phyloP scores from a whole-genome alignment of 83 land plant species.

The Picea abies region DNA sequence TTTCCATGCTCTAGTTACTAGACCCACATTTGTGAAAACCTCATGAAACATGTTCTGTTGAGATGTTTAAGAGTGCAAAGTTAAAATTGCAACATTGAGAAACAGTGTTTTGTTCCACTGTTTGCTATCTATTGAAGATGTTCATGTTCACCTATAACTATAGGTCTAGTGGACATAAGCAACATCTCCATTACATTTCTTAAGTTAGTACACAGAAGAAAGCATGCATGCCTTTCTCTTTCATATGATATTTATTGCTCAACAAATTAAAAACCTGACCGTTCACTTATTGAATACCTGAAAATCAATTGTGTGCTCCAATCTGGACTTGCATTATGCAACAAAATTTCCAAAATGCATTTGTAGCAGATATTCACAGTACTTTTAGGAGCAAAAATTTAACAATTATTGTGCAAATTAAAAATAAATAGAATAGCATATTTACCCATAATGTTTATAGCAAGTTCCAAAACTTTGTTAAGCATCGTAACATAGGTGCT shows the following conservation, averaged over 20 bases:
- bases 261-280: neutral
- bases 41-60: too few species aligned
- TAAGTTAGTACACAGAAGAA: neutral
- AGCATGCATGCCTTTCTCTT: neutral
- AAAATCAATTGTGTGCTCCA: neutral
- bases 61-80: too few species aligned
- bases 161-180: neutral
- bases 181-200: neutral
- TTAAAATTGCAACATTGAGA: neutral
- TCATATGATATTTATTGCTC: neutral
- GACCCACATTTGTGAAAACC: too few species aligned
- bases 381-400: neutral
- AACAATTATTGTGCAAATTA: neutral
- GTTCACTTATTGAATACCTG: neutral
- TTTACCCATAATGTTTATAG: neutral
- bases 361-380: neutral
- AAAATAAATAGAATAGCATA: neutral
- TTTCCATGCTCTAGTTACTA: too few species aligned
- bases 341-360: neutral
- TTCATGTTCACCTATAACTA: neutral
- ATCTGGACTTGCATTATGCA: neutral
- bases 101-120: too few species aligned
- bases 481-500: neutral
- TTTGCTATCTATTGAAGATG: neutral
- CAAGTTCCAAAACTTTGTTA: neutral